Evolutionary conservation across 495 filamentous ascomycete genomes (phyloP).

Genomic region (Neurospora cerealis): DNA sequence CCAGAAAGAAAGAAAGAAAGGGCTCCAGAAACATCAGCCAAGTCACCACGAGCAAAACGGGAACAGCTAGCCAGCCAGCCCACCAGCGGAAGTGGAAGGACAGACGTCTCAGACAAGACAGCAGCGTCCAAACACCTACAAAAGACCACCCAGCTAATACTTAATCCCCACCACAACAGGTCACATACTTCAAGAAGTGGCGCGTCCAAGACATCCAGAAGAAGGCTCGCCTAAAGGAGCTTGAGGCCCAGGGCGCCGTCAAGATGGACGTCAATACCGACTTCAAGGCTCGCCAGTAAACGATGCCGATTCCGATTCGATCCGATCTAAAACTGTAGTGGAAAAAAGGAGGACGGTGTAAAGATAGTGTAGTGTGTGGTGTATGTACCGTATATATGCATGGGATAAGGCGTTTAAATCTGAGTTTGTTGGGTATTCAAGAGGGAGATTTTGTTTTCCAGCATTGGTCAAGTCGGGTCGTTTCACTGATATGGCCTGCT

Average conservation of each 20-base stretch:
- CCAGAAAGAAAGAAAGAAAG: not conserved
- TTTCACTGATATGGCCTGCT: not conserved
- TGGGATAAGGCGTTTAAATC: not conserved
- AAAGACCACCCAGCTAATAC: not conserved
- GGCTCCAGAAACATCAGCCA: not conserved
- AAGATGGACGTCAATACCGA: constrained; percentile 35
- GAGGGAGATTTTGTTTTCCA: not conserved
- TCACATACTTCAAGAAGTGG: constrained; percentile 95
- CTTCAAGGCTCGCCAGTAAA: constrained; percentile 7
- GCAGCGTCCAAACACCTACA: not conserved
- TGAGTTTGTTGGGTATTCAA: not conserved
- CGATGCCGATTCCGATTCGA: not conserved
- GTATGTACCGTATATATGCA: not conserved
- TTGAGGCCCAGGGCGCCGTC: constrained; percentile 71
- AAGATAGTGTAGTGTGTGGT: not conserved
- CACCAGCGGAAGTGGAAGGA: too few species aligned
- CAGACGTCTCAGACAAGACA: not conserved
- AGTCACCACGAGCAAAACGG: not conserved
- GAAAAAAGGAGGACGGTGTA: not conserved
- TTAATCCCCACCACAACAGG: constrained; percentile 37
- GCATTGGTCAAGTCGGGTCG: not conserved
- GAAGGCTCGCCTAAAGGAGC: constrained; percentile 63
- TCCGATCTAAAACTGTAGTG: not conserved
- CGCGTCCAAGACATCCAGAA: constrained; percentile 85
- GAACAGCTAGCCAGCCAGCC: not conserved